Conservation (phyloP, 495 filamentous ascomycete species). For the Aspergillus affinis region DNA sequence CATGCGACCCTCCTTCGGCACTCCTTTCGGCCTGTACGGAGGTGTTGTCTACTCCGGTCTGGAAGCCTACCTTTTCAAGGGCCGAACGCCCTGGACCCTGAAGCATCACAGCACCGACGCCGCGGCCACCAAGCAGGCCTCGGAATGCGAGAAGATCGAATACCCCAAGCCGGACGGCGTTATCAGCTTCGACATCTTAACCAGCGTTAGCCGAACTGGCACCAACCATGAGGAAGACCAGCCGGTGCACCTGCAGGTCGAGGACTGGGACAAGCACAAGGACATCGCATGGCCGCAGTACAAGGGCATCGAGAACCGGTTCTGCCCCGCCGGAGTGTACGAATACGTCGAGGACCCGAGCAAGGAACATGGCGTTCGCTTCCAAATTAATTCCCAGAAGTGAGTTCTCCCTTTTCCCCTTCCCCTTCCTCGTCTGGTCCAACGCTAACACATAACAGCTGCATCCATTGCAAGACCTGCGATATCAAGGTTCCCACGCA, state of each 20-base stretch:
- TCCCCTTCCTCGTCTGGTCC: not conserved
- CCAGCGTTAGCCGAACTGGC: slow-evolving; percentile 87
- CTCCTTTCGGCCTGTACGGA: slow-evolving; percentile 77
- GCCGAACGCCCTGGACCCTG: slow-evolving; percentile 87
- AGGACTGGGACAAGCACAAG: slow-evolving; percentile 90
- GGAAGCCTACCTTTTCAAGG: slow-evolving; percentile 84
- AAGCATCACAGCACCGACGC: slow-evolving; percentile 67
- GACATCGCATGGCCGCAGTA: slow-evolving; percentile 79
- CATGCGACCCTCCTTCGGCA: slow-evolving; percentile 93
- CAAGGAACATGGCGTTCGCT: slow-evolving; percentile 81
- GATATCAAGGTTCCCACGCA: slow-evolving; percentile 97
- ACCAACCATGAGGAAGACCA: slow-evolving; percentile 99
- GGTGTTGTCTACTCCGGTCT: slow-evolving; percentile 92
- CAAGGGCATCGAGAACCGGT: slow-evolving; percentile 94
- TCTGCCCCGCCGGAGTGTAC: slow-evolving; percentile 98
- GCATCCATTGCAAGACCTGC: slow-evolving; percentile 99
- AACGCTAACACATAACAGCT: slow-evolving; percentile 55
- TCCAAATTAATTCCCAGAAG: slow-evolving; percentile 99
- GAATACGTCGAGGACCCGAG: slow-evolving; percentile 93
- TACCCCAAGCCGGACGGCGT: slow-evolving; percentile 96
- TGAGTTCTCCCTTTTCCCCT: slow-evolving; percentile 48
- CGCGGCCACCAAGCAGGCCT: slow-evolving; percentile 76
- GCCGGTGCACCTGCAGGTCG: slow-evolving; percentile 90
- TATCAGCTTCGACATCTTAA: slow-evolving; percentile 93
- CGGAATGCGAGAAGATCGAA: slow-evolving; percentile 81